Base-by-base conservation (phyloP, 1,139 yeast genomes). In the Kodamaea suecica region DNA sequence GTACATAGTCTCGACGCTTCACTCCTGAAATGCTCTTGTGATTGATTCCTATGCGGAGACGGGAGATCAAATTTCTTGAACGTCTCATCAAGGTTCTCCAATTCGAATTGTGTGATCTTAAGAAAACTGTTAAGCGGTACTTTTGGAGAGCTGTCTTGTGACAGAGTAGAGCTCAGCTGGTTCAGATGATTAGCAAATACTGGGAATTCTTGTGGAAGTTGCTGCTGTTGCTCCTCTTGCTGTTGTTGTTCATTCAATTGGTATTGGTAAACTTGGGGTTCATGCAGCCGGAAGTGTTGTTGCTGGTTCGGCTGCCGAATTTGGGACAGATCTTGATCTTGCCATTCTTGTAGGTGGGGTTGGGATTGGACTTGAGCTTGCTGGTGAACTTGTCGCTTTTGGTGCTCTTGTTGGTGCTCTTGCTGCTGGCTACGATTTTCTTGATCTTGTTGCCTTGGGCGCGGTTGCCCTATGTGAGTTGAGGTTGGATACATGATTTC, bases 1-100 rank as follows among this genome's bases (percentile, higher is more conserved):
- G 55, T 56, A 27, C 71, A 50, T 16, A 66, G 44, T 40, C 59
- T 60, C 20, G 43, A 44, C 2, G 69, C 49, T 35, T 62, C 68
- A 45, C 41, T 43, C 37, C 33, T 40, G 21, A 29, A 31, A 8
- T 25, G 28, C 4, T 25, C 28, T 13, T 25, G 13, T 24, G 25
- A 12, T 26, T 37, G 5, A 33, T 27, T 10, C 11, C n/a, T 11
- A 17, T 36, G 36, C 35, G 42, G 41, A 4, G 29, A n/a, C 9
- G 48, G 44, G 29, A 50, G 48, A 24, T 63, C 69, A 13, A 58
- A 45, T 8, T 47, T 46, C 9, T 42, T 41, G 39, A 57, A 63
- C 7, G 53, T 45, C 21, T 41, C 42, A 33, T 55, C 55, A 29
- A 66, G 45, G 19, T 60, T 49, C 9, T 44, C 35, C 3, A 63